Evolutionary conservation across 805 yeast genomes (phyloP).

Genomic region (Saccharomycopsis malanga): DNA sequence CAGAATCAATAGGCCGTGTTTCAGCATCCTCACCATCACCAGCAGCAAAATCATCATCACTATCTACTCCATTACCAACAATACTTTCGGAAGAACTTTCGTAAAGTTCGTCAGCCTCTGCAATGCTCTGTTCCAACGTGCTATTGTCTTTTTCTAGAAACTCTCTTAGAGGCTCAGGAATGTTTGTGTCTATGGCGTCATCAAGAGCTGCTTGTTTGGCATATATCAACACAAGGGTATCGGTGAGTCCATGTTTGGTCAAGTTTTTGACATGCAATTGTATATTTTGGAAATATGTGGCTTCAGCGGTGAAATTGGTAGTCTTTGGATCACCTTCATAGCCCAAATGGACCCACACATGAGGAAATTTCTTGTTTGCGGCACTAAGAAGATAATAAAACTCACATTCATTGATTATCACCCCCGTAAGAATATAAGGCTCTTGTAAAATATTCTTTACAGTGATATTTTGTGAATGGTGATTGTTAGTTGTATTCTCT

Average conservation of each 20-base stretch:
- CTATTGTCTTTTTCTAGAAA: slow-evolving; percentile 10
- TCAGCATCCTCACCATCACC: too few species aligned
- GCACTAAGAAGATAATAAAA: slow-evolving; percentile 8
- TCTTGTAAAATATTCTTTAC: background rate
- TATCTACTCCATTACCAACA: too few species aligned
- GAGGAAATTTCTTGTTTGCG: background rate
- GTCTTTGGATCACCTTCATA: slow-evolving; percentile 13
- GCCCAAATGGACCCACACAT: slow-evolving; percentile 10
- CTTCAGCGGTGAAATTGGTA: slow-evolving; percentile 9
- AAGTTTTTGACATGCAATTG: background rate
- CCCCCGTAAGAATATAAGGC: slow-evolving; percentile 13
- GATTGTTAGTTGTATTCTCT: background rate
- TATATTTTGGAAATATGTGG: slow-evolving; percentile 5
- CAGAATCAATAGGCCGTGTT: too few species aligned
- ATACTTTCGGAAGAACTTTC: too few species aligned
- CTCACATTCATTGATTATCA: slow-evolving; percentile 13
- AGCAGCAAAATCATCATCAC: too few species aligned
- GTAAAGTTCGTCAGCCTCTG: background rate
- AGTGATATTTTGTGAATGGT: background rate
- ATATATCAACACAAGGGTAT: slow-evolving; percentile 10
- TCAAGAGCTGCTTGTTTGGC: slow-evolving; percentile 5
- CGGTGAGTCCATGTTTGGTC: background rate
- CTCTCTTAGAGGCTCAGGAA: slow-evolving; percentile 10
- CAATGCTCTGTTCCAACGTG: slow-evolving; percentile 1
- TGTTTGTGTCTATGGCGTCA: background rate